phyloP scores from a whole-genome alignment of 208 protist genomes.

The Angomonas ambiguus region DNA sequence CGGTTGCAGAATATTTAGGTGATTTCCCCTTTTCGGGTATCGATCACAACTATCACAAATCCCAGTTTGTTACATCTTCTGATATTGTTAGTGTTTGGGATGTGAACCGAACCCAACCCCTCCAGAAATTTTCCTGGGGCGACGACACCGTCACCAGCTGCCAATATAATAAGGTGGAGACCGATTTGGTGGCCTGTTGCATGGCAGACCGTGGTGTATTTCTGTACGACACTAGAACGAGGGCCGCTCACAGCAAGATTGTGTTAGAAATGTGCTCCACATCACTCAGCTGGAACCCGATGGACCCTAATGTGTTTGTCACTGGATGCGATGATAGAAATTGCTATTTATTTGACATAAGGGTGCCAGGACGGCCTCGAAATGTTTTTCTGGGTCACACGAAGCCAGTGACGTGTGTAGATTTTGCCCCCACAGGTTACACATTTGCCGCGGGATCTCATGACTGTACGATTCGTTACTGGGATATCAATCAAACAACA shows the following conservation, averaged over 20 bases:
- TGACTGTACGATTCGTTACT: conserved; percentile 96
- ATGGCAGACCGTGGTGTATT: conserved; percentile 92
- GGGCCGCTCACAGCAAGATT: conserved; percentile 91
- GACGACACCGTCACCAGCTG: conserved; percentile 87
- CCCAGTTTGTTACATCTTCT: conserved; percentile 92
- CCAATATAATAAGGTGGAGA: conserved; percentile 94
- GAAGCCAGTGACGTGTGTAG: conserved; percentile 90
- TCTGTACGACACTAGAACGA: conserved; percentile 93
- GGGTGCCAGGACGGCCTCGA: conserved; percentile 87
- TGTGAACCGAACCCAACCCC: conserved; percentile 89
- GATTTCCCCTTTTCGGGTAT: conserved; percentile 91
- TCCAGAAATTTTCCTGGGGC: conserved; percentile 94
- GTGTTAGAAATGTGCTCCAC: conserved; percentile 93
- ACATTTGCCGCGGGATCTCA: conserved; percentile 95
- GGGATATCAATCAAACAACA: conserved; percentile 76
- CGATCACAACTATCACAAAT: conserved; percentile 90
- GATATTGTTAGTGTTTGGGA: conserved; percentile 90
- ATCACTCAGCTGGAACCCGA: conserved; percentile 95
- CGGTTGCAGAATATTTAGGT: conserved; percentile 87
- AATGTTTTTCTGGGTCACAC: conserved; percentile 97
- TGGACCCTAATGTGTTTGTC: conserved; percentile 97
- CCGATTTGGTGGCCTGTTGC: conserved; percentile 86
- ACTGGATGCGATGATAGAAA: conserved; percentile 96
- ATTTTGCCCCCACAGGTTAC: conserved; percentile 95
- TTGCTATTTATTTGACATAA: conserved; percentile 97